Evolutionary conservation across 2,329 filamentous ascomycete genomes (phyloP).

Genomic region (Raffaelea ambrosiae): DNA sequence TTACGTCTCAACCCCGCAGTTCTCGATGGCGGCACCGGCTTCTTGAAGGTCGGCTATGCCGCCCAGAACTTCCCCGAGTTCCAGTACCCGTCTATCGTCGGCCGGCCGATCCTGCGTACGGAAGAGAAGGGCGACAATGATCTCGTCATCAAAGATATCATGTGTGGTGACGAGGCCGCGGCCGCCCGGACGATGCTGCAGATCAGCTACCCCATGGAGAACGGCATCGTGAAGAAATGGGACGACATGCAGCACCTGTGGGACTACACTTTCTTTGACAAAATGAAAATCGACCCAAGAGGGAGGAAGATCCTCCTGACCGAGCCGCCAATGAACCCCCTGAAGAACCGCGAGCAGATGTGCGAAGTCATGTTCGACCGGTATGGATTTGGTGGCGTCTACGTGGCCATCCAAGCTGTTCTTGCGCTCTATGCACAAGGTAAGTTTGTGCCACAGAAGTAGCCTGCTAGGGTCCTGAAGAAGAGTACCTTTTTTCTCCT

Average conservation of each 20-base stretch:
- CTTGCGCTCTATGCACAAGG: conserved; percentile 94
- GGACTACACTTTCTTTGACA: conserved; percentile 98
- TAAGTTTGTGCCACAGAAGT: conserved; percentile 18
- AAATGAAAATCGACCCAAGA: conserved; percentile 84
- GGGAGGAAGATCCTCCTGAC: conserved; percentile 88
- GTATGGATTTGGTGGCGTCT: conserved; percentile 92
- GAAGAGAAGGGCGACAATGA: conserved; percentile 66
- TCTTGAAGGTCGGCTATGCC: conserved; percentile 98
- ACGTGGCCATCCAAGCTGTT: conserved; percentile 96
- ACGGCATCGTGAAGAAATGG: conserved; percentile 99
- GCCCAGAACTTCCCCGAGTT: conserved; percentile 99
- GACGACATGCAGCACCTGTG: conserved; percentile 99
- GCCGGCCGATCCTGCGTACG: conserved; percentile 90
- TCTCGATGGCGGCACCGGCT: conserved; percentile 98
- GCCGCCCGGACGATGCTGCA: conserved; percentile 95
- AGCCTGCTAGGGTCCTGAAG: too few species aligned
- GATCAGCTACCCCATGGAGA: conserved; percentile 99
- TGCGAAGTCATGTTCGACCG: conserved; percentile 98
- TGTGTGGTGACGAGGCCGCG: conserved; percentile 98
- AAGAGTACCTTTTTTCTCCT: too few species aligned
- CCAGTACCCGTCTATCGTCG: conserved; percentile 97
- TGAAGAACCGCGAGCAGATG: conserved; percentile 97
- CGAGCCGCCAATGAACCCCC: conserved; percentile 79
- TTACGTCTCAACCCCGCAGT: too few species aligned
- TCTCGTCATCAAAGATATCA: conserved; percentile 86